phyloP scores from a whole-genome alignment of 345 rosid genomes.

The Rhodomyrtus tomentosa region DNA sequence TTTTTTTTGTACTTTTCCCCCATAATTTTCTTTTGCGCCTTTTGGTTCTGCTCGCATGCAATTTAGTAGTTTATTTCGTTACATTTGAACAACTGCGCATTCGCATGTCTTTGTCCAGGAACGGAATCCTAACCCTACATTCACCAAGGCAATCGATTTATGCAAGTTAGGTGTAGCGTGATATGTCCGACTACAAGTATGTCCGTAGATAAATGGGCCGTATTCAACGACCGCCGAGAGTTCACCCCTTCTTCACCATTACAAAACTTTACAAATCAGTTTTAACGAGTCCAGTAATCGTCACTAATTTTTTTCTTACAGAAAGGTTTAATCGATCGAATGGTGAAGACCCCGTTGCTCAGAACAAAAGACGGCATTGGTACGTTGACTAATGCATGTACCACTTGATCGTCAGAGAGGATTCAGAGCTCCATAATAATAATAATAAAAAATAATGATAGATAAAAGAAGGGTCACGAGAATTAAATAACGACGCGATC shows the following conservation, averaged over 20 bases:
- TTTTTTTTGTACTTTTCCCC: too few species aligned
- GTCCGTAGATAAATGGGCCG: neutral
- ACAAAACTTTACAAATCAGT: neutral
- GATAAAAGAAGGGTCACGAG: neutral
- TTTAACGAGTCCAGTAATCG: neutral
- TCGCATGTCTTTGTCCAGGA: neutral
- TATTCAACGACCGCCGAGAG: neutral
- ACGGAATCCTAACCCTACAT: neutral
- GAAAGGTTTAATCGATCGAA: neutral
- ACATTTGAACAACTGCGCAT: neutral
- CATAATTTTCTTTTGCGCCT: too few species aligned
- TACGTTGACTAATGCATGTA: neutral
- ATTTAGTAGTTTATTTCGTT: neutral
- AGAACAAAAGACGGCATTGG: neutral
- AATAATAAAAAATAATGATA: neutral
- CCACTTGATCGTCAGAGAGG: neutral
- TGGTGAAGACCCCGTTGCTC: neutral
- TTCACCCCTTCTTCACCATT: neutral
- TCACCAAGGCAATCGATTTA: neutral
- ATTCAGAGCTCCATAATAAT: neutral
- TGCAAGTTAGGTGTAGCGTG: neutral
- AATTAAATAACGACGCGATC: neutral
- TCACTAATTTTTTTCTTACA: neutral
- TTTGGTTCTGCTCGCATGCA: neutral
- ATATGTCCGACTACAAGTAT: neutral